Conservation (phyloP, 768 basidiomycete species). For the Leccinum boreale region DNA sequence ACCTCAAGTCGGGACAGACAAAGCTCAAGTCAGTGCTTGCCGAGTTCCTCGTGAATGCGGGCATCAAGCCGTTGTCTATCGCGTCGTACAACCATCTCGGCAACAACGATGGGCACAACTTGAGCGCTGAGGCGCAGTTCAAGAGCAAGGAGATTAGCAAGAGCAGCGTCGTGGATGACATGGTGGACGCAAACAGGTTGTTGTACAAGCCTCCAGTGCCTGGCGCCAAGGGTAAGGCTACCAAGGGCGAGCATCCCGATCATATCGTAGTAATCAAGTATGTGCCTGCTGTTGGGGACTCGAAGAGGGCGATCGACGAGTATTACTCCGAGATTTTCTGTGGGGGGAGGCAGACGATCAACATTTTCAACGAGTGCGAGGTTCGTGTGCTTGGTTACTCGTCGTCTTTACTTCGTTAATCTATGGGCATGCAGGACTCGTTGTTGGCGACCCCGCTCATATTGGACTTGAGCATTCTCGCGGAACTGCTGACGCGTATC, state of each 20-base stretch:
- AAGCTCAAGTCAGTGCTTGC: conserved; percentile 96
- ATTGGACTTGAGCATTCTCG: conserved; percentile 87
- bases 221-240: conserved; percentile 49
- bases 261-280: conserved; percentile 98
- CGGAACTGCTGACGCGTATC: conserved; percentile 92
- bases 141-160: conserved; percentile 98
- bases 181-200: conserved; percentile 89
- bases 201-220: conserved; percentile 80
- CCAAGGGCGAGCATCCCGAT: conserved; percentile 96
- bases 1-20: conserved; percentile 97
- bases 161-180: conserved; percentile 95
- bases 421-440: conserved; percentile 60
- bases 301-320: conserved; percentile 98
- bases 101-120: conserved; percentile 94
- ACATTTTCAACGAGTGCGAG: conserved; percentile 98
- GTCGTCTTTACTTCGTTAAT: not conserved
- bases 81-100: conserved; percentile 99
- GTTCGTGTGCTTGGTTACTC: conserved; percentile 34
- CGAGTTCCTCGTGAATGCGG: conserved; percentile 98
- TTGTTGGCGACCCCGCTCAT: conserved; percentile 95
- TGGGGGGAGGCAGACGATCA: conserved; percentile 90
- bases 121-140: conserved; percentile 90
- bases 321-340: conserved; percentile 99
- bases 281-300: conserved; percentile 93
- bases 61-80: conserved; percentile 96